A percentile compares a stretch with the other conserved stretches of the same genome.
These are phyloP conservation scores for Nidularia pulvinata DNA, from an alignment of 768 basidiomycete genomes.

Conservation along the genomic window DNA sequence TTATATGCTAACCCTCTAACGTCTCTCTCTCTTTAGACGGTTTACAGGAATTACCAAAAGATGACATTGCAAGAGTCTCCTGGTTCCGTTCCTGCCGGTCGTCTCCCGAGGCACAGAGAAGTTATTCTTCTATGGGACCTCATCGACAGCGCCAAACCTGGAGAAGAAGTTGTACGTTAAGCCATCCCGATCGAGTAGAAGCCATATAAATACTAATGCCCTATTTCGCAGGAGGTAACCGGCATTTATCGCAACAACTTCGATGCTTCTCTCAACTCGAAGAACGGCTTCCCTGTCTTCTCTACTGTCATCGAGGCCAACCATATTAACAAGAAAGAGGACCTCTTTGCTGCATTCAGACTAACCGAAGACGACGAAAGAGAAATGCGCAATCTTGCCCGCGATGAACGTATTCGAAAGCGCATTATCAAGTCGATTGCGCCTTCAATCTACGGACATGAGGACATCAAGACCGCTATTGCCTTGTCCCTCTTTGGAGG, in stretches of 20 bases:
- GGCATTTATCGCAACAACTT: constrained; percentile 99
- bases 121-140: constrained; percentile 97
- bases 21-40: constrained; percentile 55
- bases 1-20: not conserved
- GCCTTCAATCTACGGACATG: constrained; percentile 98
- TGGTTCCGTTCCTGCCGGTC: constrained; percentile 96
- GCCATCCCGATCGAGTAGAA: not conserved
- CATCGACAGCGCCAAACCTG: constrained; percentile 97
- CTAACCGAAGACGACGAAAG: constrained; percentile 97
- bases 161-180: constrained; percentile 88
- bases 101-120: constrained; percentile 95
- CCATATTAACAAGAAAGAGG: constrained; percentile 99
- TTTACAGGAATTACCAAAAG: constrained; percentile 98
- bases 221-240: constrained; percentile 79
- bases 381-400: constrained; percentile 83
- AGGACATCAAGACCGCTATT: constrained; percentile 98
- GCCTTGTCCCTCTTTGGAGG: constrained; percentile 96
- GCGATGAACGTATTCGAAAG: constrained; percentile 94
- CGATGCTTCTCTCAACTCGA: constrained; percentile 95
- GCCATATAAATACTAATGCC: constrained; percentile 2
- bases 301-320: constrained; percentile 98
- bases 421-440: constrained; percentile 99
- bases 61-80: constrained; percentile 99
- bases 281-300: constrained; percentile 99
- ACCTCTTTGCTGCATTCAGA: constrained; percentile 97